Percentiles rank a stretch among this genome's conserved stretches.
Conservation (phyloP, 495 filamentous ascomycete genomes). For the Letharia lupina region DNA sequence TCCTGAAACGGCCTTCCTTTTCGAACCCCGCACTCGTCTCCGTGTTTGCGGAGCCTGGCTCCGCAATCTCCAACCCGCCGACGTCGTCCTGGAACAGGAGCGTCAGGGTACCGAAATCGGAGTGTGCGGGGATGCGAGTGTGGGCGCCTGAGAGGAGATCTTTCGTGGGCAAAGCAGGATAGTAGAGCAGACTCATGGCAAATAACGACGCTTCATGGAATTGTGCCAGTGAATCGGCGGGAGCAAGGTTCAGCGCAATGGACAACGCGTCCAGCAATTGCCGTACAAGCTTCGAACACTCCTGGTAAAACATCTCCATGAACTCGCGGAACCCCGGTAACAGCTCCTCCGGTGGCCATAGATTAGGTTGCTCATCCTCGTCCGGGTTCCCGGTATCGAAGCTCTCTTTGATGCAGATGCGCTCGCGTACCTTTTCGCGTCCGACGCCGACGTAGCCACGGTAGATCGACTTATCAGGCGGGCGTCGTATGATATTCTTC, state of each 20-base stretch:
- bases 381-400: conserved; percentile 4
- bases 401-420: conserved; percentile 5
- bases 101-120: conserved; percentile 44
- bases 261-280: conserved; percentile 2
- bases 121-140: conserved; percentile 26
- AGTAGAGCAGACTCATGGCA: background rate
- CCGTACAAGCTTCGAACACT: background rate
- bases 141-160: background rate
- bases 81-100: conserved; percentile 45
- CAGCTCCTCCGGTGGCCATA: background rate
- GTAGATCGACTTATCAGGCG: background rate
- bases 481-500: background rate
- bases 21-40: conserved; percentile 6
- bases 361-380: background rate
- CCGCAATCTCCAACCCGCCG: conserved; percentile 45
- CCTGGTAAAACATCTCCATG: conserved; percentile 4
- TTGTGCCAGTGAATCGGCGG: background rate
- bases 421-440: conserved; percentile 1
- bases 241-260: background rate
- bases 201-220: background rate
- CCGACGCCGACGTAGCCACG: conserved; percentile 3
- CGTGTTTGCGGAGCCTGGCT: conserved; percentile 20
- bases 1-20: background rate
- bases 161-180: background rate
- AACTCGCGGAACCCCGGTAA: conserved; percentile 3